Conservation (phyloP, 768 basidiomycete genomes). For the Auricularia sp. region DNA sequence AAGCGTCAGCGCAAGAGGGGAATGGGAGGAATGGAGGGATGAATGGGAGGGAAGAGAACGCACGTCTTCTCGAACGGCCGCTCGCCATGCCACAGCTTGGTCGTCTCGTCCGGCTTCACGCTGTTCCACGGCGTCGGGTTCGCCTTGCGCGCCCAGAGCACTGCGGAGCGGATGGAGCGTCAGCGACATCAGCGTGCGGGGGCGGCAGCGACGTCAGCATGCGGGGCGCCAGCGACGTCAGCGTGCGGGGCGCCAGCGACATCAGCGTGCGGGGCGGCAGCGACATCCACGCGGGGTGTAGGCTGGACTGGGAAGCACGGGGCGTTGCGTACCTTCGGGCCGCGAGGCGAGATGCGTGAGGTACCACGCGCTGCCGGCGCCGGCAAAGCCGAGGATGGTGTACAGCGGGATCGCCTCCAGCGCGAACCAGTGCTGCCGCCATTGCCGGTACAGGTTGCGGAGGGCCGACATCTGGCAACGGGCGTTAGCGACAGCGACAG, state of each 20-base stretch:
- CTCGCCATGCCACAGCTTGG: background rate
- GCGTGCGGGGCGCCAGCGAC: no score
- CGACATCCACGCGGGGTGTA: no score
- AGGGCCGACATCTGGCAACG: background rate
- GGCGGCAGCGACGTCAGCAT: no score
- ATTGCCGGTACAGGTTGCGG: background rate
- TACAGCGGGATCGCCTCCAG: slow-evolving; percentile 1
- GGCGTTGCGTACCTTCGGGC: no score
- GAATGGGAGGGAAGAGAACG: no score
- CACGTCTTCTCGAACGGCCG: no score
- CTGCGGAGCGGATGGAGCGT: background rate
- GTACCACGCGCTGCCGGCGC: slow-evolving; percentile 1
- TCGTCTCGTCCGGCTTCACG: background rate
- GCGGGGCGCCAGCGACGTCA: background rate
- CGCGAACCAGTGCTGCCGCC: background rate
- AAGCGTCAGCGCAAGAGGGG: no score
- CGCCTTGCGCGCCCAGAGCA: background rate
- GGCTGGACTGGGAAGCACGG: no score
- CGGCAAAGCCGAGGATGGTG: background rate
- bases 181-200: background rate
- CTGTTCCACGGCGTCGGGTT: slow-evolving; percentile 1
- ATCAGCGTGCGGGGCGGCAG: no score
- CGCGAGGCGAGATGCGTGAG: background rate
- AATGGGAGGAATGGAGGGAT: no score
- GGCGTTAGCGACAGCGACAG: background rate